These are phyloP conservation scores for Microsporum audouinii DNA, from an alignment of 2,329 filamentous ascomycete genomes.

Conservation along the genomic window DNA sequence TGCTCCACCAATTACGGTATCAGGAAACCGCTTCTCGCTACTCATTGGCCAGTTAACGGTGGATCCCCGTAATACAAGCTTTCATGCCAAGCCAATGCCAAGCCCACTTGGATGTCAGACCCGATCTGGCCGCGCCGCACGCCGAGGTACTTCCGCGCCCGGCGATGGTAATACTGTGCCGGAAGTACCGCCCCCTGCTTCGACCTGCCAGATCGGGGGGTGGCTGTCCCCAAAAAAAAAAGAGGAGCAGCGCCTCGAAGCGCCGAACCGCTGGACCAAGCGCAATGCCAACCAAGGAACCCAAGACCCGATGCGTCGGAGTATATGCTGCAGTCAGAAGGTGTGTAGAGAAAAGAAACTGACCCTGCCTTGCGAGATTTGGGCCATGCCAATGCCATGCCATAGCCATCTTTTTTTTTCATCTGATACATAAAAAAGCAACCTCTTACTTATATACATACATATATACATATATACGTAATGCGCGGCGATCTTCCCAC, in stretches of 20 bases:
- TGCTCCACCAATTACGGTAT: background rate
- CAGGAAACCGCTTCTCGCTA: background rate
- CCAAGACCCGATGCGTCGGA: background rate
- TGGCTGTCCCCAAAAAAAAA: too few relatives aligned
- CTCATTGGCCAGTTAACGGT: background rate
- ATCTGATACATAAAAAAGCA: background rate
- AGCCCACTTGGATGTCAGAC: background rate
- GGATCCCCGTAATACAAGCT: background rate
- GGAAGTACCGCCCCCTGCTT: background rate
- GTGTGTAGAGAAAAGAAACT: background rate
- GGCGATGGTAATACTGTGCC: background rate
- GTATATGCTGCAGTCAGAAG: background rate
- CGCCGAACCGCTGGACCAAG: background rate
- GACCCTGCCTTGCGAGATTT: background rate
- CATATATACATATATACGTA: background rate
- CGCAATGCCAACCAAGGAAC: background rate
- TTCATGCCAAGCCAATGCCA: background rate
- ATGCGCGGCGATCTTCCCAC: slow-evolving; percentile 2
- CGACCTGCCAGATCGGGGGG: background rate
- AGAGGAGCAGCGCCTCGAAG: background rate
- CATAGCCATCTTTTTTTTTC: background rate
- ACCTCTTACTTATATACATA: background rate
- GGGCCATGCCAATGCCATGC: background rate
- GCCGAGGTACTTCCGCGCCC: background rate
- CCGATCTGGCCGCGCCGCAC: background rate